Percentiles rank a stretch among this genome's conserved stretches.
Conservation (phyloP, 176 grass and related monocot genomes). For the Hsuehochloa calcarea region DNA sequence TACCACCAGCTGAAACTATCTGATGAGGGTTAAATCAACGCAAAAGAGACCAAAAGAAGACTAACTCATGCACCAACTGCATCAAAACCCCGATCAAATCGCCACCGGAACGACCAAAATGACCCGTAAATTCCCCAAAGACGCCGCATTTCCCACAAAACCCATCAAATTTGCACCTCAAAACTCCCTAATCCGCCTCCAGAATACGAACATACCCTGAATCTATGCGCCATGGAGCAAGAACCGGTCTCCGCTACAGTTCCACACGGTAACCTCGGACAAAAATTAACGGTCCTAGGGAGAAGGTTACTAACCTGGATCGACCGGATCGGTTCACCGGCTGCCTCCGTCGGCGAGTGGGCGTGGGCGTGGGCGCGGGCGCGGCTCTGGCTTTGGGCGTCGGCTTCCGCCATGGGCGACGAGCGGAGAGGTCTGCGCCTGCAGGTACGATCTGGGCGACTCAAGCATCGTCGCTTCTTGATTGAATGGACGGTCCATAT, state of each 20-base stretch:
- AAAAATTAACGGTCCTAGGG: background rate
- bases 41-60: background rate
- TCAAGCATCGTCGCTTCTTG: background rate
- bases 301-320: background rate
- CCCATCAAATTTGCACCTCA: background rate
- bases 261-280: background rate
- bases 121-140: background rate
- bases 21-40: background rate
- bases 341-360: background rate
- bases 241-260: background rate
- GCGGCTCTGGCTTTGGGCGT: conserved; percentile 16
- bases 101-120: background rate
- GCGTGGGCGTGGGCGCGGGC: background rate
- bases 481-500: background rate
- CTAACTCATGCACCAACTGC: background rate
- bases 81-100: background rate
- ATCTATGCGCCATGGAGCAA: background rate
- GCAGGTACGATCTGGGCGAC: background rate
- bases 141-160: background rate
- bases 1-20: background rate
- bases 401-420: conserved; percentile 34
- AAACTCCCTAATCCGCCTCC: background rate
- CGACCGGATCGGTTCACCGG: background rate
- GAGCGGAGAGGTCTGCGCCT: background rate
- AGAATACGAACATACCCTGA: background rate